Base-by-base conservation (phyloP, 23 red algal species). In the Agarophyton chilense region DNA sequence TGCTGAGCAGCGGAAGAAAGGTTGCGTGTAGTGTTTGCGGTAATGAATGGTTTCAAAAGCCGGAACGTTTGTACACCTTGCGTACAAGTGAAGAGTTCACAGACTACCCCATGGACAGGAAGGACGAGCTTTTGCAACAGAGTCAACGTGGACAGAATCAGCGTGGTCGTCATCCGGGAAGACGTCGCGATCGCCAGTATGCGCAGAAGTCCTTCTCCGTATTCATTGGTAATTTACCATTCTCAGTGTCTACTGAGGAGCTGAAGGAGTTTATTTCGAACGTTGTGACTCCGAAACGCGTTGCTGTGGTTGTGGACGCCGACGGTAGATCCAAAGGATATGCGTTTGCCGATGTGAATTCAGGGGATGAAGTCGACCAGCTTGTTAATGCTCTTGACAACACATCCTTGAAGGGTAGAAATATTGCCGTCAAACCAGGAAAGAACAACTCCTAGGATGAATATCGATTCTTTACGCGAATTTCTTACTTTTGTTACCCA, bases 151-250 rank as follows among this genome's bases (percentile, higher is more conserved):
- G 29, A 16, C 38, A 64, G 41, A 7, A 43, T 2, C 22, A 80
- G 3, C 51, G 54, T 7, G 31, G 54, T 49, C 85, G 85, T 17
- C 18, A 47, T 10, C 28, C 35, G 29, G 36, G 40, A n/a, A 33
- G 39, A 35, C 50, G 73, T 2, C 52, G 86, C 6, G 76, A 53
- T 26, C 51, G 73, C 10, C 47, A 54, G 21, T 44, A 18, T 11
- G 25, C 38, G 10, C 6, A 8, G 2, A 39, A 8, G n/a, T 21
- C 49, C 2, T 58, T 65, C 36, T 71, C 88, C 0, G 46, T 91
- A 39, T 91, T 91, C 77, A 91, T 91, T 62, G 88, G 88, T 2
- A 91, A 91, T 56, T 51, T 91, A 24, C 64, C 88, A 19, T 91
- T 60, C 47, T 42, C 47, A 10, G 57, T 82, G 26, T 33, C 70